Base-by-base conservation (phyloP, 371 early-diverging fungal genomes). In the Mucor irregularis region DNA sequence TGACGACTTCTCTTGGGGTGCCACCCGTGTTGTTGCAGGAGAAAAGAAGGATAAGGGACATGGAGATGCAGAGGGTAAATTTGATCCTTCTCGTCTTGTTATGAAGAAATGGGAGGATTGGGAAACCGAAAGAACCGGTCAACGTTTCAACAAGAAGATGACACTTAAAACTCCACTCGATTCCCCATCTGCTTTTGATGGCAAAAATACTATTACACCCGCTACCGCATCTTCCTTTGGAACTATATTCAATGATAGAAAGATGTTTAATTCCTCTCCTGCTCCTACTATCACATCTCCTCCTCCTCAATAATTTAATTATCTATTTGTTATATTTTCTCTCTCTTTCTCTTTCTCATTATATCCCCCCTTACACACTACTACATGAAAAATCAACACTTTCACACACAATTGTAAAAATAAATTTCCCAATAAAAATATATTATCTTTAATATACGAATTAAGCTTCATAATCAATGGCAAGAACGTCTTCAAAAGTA, bases 1-100 rank as follows among this genome's bases (percentile, higher is more conserved):
- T 74, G 96, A 96, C 62, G 94, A 96, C 68, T 94, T 96, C 62
- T 78, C 84, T 17, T 96, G 96, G 92, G 92, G 92, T 28, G 84
- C 84, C 39, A 91, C 91, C n/a, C 74, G 91, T 46, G 85, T 86
- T 38, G 81, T 90, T 9, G 55, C 75, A 19, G 82, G 84, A 16
- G 80, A 76, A 67, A 83, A 82, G 70, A 83, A 81, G 42, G 84
- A 74, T 11, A 76, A 84, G 57, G 65, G 86, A 49, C 77, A 86
- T 71, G 79, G 84, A 35, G 83, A 81, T 61, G 71, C 66, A 9
- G 90, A 90, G 42, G 81, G 82, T 50, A 87, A 84, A 53, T 81
- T 81, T 54, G 90, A 92, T 59, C 85, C 90, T 21, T 68, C 80
- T 16, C 73, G 78, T 13, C 65, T 84, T 40, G 68, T 82, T 5